Evolutionary conservation across 2,329 filamentous ascomycete species (phyloP), one percentile per base, ranked within the genome.

Genomic region (Colletotrichum tofieldiae): DNA sequence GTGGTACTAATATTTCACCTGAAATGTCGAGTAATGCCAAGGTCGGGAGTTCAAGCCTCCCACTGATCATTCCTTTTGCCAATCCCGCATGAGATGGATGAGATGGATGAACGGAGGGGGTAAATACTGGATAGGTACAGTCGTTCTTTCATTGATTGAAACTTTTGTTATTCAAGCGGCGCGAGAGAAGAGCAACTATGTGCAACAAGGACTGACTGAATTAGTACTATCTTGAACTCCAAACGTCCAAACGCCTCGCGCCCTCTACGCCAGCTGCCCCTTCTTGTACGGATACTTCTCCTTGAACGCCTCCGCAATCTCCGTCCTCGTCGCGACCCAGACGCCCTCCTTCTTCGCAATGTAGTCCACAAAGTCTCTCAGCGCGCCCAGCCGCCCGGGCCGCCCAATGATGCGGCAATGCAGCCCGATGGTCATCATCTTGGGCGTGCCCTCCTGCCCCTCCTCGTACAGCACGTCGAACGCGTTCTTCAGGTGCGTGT

Each of bases 391-490:
- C 1, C 88, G 80, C 5, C 86, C 88, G 0, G 87, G 87, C 43
- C 86, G 83, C 1, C 87, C 88, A 45, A 86, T 84, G 65, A 87
- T 86, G 8, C 87, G 82, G 73, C 86, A 88, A 76, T 89, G 87
- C 35, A 89, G 76, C 1, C 85, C 86, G 32, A 89, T 83, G 0
- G 87, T 89, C 87, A 89, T 89, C 87, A 89, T 89, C 79, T 87
- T 88, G 5, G 86, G 86, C 74, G 77, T 78, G 1, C 86, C 86
- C 14, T 81, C 81, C 63, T 82, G 77, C 0, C 86, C 87, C 73
- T 89, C 87, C 39, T 85, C 85, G 69, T 88, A 88, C 41, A 89
- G 76, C 23, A 87, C 84, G 75, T 89, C 87, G 64, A 89, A 89
- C 0, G 87, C 84, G 26, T 84, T 84, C 78, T 86, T 86, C 20